Evolutionary conservation across 2,329 filamentous ascomycete species (phyloP).

Genomic region (Phaeomoniella chlamydospora): DNA sequence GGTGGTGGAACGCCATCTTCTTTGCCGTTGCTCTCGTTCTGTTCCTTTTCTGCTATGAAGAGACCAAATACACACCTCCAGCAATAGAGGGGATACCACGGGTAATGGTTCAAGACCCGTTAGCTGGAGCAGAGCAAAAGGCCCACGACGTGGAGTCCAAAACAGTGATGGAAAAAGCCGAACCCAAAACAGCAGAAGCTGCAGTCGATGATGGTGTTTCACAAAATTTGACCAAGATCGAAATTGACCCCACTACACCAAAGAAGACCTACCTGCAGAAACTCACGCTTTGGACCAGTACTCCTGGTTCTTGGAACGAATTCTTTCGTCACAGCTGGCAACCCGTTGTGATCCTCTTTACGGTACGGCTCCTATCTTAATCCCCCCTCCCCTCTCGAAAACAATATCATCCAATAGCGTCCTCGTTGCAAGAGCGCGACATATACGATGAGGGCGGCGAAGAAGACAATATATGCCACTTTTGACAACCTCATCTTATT

Average conservation of each 20-base stretch:
- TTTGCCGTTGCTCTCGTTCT: constrained; percentile 13
- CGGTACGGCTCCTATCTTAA: no score
- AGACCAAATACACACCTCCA: constrained; percentile 17
- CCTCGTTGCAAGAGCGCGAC: no score
- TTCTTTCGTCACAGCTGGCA: constrained; percentile 17
- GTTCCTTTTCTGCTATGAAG: constrained; percentile 21
- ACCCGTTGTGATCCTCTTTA: constrained; percentile 15
- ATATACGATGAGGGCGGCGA: no score
- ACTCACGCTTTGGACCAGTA: constrained; percentile 13
- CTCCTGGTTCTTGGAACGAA: constrained; percentile 9
- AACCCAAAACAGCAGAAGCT: constrained; percentile 3
- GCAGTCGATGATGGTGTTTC: constrained; percentile 4
- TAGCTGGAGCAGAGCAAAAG: background rate
- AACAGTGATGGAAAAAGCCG: constrained; percentile 5
- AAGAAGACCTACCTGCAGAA: constrained; percentile 14
- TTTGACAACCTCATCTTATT: no score
- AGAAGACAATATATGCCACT: no score
- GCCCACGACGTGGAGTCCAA: constrained; percentile 3
- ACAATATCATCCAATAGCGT: no score
- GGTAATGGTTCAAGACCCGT: constrained; percentile 1
- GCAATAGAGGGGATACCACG: constrained; percentile 8
- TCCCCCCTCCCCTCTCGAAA: no score
- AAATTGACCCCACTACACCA: constrained; percentile 14
- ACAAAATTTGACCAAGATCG: constrained; percentile 7
- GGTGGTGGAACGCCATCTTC: constrained; percentile 19